Evolutionary conservation across 495 filamentous ascomycete genomes (phyloP), one percentile per base, ranked within the genome.

Genomic region (Penicillium antarcticum): DNA sequence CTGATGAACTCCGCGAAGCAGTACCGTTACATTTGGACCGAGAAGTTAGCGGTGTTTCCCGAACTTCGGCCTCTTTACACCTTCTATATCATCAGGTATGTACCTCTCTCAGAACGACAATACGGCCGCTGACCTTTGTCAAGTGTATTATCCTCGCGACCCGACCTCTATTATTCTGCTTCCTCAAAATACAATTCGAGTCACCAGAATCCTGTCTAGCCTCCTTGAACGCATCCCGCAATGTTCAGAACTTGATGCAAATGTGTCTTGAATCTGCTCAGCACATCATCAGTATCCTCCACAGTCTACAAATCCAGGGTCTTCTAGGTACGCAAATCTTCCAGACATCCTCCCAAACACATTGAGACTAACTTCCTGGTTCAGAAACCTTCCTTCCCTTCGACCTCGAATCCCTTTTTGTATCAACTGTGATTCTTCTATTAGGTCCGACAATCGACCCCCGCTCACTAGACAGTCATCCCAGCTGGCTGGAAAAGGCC

Each of bases 331-430:
- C 42, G 35, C 24, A n/a, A 4, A 13, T 5, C 37, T 29, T 13
- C 7, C 14, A 18, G 3, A 12, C 14, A n/a, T 2, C 33, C 31
- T 5, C 10, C 16, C 16, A 16, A 1, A 29, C 17, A 19, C 10
- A 12, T 7, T 5, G 14, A 5, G 2, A 21, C 23, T 32, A 18
- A 51, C 18, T 8, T 18, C 23, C 40, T 12, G 21, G 3, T 37
- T 23, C 42, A 76, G 73, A 76, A 59, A 73, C 65, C 4, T 76
- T 76, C 47, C 67, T 76, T 23, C 65, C 71, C 8, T 76, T 76
- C 38, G 71, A 76, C 52, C 67, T 73, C 21, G 73, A 76, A 43
- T 66, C 71, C 31, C 58, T 67, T 11, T 76, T 69, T 35, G 62
- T 69, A 17, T 73, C 70, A 33, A 64, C 63, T 5, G 58, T 72